Evolutionary conservation across 805 yeast genomes (phyloP).

Genomic region (Cyberlindnera maclurae): DNA sequence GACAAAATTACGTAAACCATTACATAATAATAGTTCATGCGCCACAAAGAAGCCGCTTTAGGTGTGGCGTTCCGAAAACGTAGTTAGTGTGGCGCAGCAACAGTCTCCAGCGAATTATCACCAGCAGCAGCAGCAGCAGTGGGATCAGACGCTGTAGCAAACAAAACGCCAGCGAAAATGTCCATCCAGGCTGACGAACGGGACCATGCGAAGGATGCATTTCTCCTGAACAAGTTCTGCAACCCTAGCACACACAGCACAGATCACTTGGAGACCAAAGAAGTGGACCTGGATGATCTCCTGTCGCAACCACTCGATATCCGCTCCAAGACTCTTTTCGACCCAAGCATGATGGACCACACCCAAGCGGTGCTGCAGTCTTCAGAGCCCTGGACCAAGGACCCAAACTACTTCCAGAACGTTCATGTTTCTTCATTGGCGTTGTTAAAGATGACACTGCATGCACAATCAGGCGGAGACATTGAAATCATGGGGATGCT

Average conservation of each 20-base stretch:
- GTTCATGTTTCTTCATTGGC: constrained; percentile 68
- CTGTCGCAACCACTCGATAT: constrained; percentile 10
- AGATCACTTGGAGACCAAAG: constrained; percentile 8
- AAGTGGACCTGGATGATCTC: constrained; percentile 13
- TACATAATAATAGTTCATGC: too few species aligned
- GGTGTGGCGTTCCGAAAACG: too few species aligned
- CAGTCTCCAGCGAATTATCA: too few species aligned
- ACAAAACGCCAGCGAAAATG: background rate
- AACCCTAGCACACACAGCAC: background rate
- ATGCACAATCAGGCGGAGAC: constrained; percentile 77
- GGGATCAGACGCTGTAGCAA: too few species aligned
- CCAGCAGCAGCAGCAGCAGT: too few species aligned
- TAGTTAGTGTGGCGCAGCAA: too few species aligned
- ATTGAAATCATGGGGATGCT: constrained; percentile 95
- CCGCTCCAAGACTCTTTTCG: constrained; percentile 13
- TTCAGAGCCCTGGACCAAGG: constrained; percentile 47
- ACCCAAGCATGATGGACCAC: constrained; percentile 6
- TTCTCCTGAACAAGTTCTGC: constrained; percentile 1
- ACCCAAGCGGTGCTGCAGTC: constrained; percentile 13
- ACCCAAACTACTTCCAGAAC: constrained; percentile 53
- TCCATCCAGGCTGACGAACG: constrained; percentile 1
- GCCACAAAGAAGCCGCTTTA: too few species aligned
- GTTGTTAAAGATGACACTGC: constrained; percentile 65
- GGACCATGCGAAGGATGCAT: constrained; percentile 2
- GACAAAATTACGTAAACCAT: too few species aligned